These are phyloP conservation scores for Pseudopediastrum boryanum DNA, from an alignment of 139 green algal species.

Conservation along the genomic window DNA sequence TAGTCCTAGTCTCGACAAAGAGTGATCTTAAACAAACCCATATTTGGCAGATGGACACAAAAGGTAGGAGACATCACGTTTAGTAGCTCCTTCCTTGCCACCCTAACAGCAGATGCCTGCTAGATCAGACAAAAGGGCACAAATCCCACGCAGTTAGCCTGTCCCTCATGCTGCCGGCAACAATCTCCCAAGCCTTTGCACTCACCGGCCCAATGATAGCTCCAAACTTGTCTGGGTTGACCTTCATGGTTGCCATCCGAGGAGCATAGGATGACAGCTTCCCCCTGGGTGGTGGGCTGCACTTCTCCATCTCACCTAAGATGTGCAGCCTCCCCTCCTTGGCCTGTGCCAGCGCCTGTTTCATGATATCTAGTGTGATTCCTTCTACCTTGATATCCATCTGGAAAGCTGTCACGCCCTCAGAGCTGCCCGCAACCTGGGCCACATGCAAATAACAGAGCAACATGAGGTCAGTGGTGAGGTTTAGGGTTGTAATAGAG, in stretches of 20 bases:
- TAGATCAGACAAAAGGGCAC: no score
- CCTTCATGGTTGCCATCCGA: constrained; percentile 28
- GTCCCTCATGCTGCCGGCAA: no score
- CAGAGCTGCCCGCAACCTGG: constrained; percentile 41
- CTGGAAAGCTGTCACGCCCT: constrained; percentile 93
- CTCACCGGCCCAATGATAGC: constrained; percentile 72
- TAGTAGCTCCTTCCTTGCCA: no score
- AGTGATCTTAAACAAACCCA: no score
- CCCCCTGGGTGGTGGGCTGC: constrained; percentile 61
- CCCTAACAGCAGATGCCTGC: no score
- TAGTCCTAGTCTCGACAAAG: no score
- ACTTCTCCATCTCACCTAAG: constrained; percentile 79
- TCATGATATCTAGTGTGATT: constrained; percentile 93
- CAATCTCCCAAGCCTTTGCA: no score
- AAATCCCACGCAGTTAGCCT: no score
- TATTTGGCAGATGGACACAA: no score
- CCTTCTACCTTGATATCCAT: constrained; percentile 98
- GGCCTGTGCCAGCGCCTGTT: constrained; percentile 77
- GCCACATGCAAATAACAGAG: background rate
- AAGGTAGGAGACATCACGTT: no score
- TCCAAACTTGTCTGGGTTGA: constrained; percentile 65
- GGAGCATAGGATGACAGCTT: constrained; percentile 68
- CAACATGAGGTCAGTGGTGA: background rate
- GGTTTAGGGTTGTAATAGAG: no score
- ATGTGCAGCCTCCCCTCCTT: constrained; percentile 73